Evolutionary conservation across 305 asterid genomes (phyloP).

Genomic region (Stenogyne calaminthoides): DNA sequence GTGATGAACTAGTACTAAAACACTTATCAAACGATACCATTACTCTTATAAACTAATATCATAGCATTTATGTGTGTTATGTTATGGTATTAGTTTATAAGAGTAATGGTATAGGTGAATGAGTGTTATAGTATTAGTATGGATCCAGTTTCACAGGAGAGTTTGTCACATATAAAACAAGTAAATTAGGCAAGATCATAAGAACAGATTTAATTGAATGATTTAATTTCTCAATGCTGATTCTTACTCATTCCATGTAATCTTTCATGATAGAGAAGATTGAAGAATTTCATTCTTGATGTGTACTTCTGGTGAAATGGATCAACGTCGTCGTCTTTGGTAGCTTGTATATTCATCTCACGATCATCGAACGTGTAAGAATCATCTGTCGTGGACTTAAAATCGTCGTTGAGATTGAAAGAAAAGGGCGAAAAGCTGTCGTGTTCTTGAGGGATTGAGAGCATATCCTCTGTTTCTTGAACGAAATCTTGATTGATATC

Average conservation of each 20-base stretch:
- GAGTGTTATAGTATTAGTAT: too few relatives aligned
- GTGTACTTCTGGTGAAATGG: conserved; percentile 41
- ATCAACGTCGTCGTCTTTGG: conserved; percentile 30
- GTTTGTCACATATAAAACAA: neutral
- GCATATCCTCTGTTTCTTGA: neutral
- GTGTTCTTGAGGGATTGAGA: neutral
- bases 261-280: conserved; percentile 54
- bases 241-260: conserved; percentile 51
- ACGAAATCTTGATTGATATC: neutral
- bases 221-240: too few relatives aligned
- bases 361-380: neutral
- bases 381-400: neutral
- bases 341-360: neutral
- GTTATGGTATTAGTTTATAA: too few relatives aligned
- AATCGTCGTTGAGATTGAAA: neutral
- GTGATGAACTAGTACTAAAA: too few relatives aligned
- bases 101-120: too few relatives aligned
- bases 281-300: conserved; percentile 62
- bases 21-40: too few relatives aligned
- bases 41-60: too few relatives aligned
- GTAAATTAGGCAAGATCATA: neutral
- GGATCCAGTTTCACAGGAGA: too few relatives aligned
- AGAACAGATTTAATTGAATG: neutral
- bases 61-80: too few relatives aligned
- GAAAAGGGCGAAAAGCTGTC: neutral